Percentiles rank a stretch among this genome's conserved stretches.
phyloP scores from a whole-genome alignment of 148 eudicot genomes.

The Suaeda aralocaspica region DNA sequence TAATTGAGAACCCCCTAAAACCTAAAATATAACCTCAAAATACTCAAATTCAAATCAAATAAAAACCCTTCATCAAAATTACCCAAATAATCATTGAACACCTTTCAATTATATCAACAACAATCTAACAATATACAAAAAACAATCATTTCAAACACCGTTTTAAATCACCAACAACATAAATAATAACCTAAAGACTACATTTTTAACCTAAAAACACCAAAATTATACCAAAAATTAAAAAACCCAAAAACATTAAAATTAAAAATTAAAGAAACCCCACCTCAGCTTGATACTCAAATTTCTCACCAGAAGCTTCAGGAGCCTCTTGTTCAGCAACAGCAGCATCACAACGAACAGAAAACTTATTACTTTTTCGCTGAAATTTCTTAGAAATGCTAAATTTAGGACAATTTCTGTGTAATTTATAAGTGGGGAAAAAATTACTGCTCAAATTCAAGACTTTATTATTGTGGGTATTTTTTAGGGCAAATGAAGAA shows the following conservation, averaged over 20 bases:
- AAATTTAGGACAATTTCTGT: conserved; percentile 43
- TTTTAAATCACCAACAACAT: neutral
- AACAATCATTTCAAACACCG: neutral
- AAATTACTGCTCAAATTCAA: conserved; percentile 39
- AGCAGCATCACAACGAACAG: conserved; percentile 69
- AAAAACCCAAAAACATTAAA: neutral
- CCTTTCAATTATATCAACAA: neutral
- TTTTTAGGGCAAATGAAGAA: conserved; percentile 32
- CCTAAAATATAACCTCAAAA: too few species aligned
- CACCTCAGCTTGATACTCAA: conserved; percentile 97
- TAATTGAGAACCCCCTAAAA: too few species aligned
- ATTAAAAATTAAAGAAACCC: conserved; percentile 15
- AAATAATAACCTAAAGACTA: neutral
- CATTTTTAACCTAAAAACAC: neutral
- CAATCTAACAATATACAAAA: neutral
- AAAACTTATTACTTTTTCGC: conserved; percentile 38
- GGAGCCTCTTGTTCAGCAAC: conserved; percentile 75
- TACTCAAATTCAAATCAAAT: neutral
- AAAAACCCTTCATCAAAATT: neutral
- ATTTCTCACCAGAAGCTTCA: conserved; percentile 59
- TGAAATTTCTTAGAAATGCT: conserved; percentile 29
- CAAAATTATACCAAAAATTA: neutral
- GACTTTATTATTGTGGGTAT: conserved; percentile 20
- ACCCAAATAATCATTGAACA: neutral
- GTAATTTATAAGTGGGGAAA: conserved; percentile 33